Conservation (phyloP, 2,329 filamentous ascomycete genomes). For the Talaromyces albobiverticillius region DNA sequence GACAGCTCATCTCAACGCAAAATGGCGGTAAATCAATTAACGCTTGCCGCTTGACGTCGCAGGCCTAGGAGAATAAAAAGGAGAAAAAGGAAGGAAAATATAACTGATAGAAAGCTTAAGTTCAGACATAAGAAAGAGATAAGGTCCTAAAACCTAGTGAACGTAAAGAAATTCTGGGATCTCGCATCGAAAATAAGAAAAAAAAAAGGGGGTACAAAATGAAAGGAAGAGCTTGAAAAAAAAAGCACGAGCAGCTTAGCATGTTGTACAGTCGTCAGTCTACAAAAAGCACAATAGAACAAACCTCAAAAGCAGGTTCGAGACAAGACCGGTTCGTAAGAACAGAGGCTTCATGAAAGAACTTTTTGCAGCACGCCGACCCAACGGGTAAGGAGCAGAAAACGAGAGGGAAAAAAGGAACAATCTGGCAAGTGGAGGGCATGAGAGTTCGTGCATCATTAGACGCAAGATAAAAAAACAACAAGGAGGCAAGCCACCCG, state of each 20-base stretch:
- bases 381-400: slow-evolving; percentile 37
- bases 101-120: slow-evolving; percentile 8
- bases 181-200: not conserved
- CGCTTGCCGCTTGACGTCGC: slow-evolving; percentile 6
- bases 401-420: slow-evolving; percentile 18
- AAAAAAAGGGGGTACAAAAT: slow-evolving; percentile 10
- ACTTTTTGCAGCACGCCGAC: slow-evolving; percentile 47
- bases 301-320: slow-evolving; percentile 35
- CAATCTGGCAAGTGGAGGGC: slow-evolving; percentile 12
- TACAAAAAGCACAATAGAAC: slow-evolving; percentile 31
- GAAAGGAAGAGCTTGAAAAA: slow-evolving; percentile 9
- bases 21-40: slow-evolving; percentile 13
- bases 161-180: slow-evolving; percentile 1
- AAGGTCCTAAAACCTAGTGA: slow-evolving; percentile 12
- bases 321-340: slow-evolving; percentile 35
- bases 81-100: slow-evolving; percentile 15
- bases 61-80: slow-evolving; percentile 19
- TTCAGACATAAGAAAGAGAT: slow-evolving; percentile 13
- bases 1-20: slow-evolving; percentile 8
- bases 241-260: slow-evolving; percentile 18
- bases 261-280: slow-evolving; percentile 36
- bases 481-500: slow-evolving; percentile 17
- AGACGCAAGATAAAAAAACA: slow-evolving; percentile 28
- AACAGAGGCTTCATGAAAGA: slow-evolving; percentile 27
- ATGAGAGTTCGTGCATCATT: slow-evolving; percentile 34